phyloP scores from a whole-genome alignment of 2,329 filamentous ascomycete genomes.

The Monilinia fructicola region DNA sequence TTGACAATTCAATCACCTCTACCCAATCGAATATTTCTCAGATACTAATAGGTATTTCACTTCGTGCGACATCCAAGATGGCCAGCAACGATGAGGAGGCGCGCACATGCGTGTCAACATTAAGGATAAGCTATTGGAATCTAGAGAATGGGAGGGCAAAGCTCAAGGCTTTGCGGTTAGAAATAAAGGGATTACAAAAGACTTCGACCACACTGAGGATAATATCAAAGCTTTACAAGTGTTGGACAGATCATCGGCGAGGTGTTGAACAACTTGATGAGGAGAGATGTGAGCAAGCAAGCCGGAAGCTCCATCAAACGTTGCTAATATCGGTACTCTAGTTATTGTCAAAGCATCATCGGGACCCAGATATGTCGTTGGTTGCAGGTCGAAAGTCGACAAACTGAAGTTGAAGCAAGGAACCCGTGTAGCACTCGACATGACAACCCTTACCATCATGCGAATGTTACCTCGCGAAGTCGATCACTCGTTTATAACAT shows the following conservation, averaged over 20 bases:
- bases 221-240: conserved; percentile 99
- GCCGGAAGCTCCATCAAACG: conserved; percentile 8
- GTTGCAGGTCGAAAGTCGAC: conserved; percentile 97
- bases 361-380: conserved; percentile 95
- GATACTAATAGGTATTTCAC: neutral
- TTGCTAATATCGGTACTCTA: conserved; percentile 44
- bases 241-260: conserved; percentile 99
- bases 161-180: conserved; percentile 87
- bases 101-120: conserved; percentile 68
- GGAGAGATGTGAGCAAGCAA: conserved; percentile 77
- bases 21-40: neutral
- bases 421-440: conserved; percentile 93
- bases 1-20: neutral
- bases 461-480: conserved; percentile 98
- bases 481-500: conserved; percentile 98
- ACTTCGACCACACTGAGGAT: conserved; percentile 96
- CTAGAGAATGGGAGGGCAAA: conserved; percentile 97
- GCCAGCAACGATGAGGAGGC: conserved; percentile 49
- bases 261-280: conserved; percentile 96
- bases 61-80: conserved; percentile 16
- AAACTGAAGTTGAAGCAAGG: conserved; percentile 97
- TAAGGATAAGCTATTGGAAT: conserved; percentile 83
- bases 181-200: conserved; percentile 95
- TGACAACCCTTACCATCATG: conserved; percentile 99
- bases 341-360: conserved; percentile 99